Evolutionary conservation across 805 yeast genomes (phyloP).

Genomic region (Limtongia smithiae): DNA sequence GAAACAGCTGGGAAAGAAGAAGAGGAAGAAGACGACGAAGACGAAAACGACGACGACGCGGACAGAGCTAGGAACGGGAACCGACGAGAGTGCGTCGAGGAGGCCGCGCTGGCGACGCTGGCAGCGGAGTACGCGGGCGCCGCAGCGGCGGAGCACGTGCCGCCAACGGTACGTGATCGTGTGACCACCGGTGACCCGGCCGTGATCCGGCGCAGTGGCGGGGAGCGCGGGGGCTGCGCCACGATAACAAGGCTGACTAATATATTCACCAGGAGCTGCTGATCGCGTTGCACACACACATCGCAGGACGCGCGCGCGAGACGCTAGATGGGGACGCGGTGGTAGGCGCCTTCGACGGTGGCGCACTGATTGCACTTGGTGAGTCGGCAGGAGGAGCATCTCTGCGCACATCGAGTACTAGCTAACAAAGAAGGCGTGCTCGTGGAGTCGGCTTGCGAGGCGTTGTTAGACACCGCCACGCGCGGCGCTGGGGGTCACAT

Average conservation of each 20-base stretch:
- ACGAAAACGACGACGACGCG: too few species aligned
- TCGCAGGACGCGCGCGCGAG: conserved; percentile 1
- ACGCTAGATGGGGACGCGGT: conserved; percentile 1
- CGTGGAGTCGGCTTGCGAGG: conserved; percentile 9
- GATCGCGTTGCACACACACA: conserved; percentile 7
- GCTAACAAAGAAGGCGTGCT: conserved; percentile 4
- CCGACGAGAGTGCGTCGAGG: not conserved
- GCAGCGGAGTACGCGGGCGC: not conserved
- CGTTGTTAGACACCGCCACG: conserved; percentile 5
- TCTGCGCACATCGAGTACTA: not conserved
- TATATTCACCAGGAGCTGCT: conserved; percentile 15
- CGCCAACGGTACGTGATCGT: too few species aligned
- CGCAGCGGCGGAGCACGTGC: not conserved
- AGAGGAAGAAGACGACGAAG: not conserved
- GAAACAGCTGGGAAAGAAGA: not conserved
- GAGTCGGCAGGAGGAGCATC: not conserved
- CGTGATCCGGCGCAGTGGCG: too few species aligned
- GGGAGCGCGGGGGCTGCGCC: too few species aligned
- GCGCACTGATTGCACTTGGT: conserved; percentile 20
- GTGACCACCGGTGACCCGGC: too few species aligned
- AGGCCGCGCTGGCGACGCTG: not conserved
- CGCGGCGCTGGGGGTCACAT: conserved; percentile 1
- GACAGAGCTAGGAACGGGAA: too few species aligned
- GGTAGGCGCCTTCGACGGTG: conserved; percentile 10
- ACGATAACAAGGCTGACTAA: too few species aligned